A percentile compares a stretch with the other conserved stretches of the same genome.
Conservation (phyloP, 495 filamentous ascomycete species). For the Trichoderma reesei region DNA sequence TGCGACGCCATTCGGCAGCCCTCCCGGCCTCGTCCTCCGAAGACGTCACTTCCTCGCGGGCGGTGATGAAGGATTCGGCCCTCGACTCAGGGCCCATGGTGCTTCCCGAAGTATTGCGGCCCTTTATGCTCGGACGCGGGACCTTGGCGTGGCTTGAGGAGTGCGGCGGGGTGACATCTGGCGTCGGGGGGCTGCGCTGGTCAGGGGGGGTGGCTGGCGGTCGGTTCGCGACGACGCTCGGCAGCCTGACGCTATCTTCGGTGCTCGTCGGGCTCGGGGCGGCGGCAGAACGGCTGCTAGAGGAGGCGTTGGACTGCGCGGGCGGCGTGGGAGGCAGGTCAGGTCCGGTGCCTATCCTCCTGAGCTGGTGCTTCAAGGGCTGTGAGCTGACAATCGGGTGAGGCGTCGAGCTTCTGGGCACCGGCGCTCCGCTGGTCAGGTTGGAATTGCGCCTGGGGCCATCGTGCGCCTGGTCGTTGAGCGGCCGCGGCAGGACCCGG, state of each 20-base stretch:
- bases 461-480: slow-evolving; percentile 16
- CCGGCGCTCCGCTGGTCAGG: slow-evolving; percentile 12
- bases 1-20: neutral
- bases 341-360: slow-evolving; percentile 24
- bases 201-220: slow-evolving; percentile 48
- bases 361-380: slow-evolving; percentile 25
- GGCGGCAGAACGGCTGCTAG: slow-evolving; percentile 29
- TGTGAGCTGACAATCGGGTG: slow-evolving; percentile 17
- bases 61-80: slow-evolving; percentile 65
- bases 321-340: slow-evolving; percentile 45
- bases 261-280: slow-evolving; percentile 25
- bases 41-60: slow-evolving; percentile 49
- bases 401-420: slow-evolving; percentile 15
- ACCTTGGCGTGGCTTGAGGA: slow-evolving; percentile 25
- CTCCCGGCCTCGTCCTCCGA: slow-evolving; percentile 45
- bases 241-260: slow-evolving; percentile 25
- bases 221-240: slow-evolving; percentile 19
- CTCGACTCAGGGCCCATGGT: slow-evolving; percentile 48
- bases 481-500: slow-evolving; percentile 43
- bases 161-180: slow-evolving; percentile 62
- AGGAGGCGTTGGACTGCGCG: slow-evolving; percentile 42
- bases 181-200: slow-evolving; percentile 58
- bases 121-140: slow-evolving; percentile 28
- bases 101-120: slow-evolving; percentile 37
- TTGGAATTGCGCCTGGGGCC: neutral